These are phyloP conservation scores for Fusarium zealandicum DNA, from an alignment of 2,329 filamentous ascomycete species.

Conservation along the genomic window DNA sequence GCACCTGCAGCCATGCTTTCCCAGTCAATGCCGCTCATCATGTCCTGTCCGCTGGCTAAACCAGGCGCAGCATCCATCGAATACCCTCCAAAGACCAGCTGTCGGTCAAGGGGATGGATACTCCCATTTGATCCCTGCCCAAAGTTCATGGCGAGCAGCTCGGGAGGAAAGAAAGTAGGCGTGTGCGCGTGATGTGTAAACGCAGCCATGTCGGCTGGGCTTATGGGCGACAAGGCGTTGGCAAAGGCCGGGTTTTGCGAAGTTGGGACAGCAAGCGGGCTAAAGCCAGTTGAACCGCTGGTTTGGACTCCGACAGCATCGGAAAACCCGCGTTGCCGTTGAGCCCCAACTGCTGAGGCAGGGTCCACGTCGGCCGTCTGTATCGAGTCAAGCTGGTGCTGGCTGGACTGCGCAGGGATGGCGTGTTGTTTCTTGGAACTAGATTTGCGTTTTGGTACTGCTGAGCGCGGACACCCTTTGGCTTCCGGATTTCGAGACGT, in stretches of 20 bases:
- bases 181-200: slow-evolving; percentile 50
- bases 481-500: slow-evolving; percentile 59
- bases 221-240: slow-evolving; percentile 60
- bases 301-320: slow-evolving; percentile 51
- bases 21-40: slow-evolving; percentile 56
- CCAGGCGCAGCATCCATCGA: slow-evolving; percentile 56
- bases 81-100: slow-evolving; percentile 79
- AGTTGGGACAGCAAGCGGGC: slow-evolving; percentile 51
- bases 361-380: slow-evolving; percentile 25
- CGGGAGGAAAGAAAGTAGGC: slow-evolving; percentile 56
- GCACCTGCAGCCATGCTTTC: slow-evolving; percentile 49
- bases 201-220: slow-evolving; percentile 54
- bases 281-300: slow-evolving; percentile 50
- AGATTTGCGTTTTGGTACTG: slow-evolving; percentile 47
- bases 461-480: slow-evolving; percentile 35
- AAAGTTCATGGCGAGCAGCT: slow-evolving; percentile 62
- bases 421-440: slow-evolving; percentile 46
- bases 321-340: slow-evolving; percentile 52
- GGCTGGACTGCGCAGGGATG: slow-evolving; percentile 16
- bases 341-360: slow-evolving; percentile 26
- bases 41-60: slow-evolving; percentile 46
- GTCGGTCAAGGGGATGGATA: slow-evolving; percentile 75
- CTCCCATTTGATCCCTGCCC: slow-evolving; percentile 58
- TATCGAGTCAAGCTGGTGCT: slow-evolving; percentile 34
- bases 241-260: slow-evolving; percentile 54